phyloP scores from a whole-genome alignment of 1,139 yeast genomes.

The Taphrina communis region DNA sequence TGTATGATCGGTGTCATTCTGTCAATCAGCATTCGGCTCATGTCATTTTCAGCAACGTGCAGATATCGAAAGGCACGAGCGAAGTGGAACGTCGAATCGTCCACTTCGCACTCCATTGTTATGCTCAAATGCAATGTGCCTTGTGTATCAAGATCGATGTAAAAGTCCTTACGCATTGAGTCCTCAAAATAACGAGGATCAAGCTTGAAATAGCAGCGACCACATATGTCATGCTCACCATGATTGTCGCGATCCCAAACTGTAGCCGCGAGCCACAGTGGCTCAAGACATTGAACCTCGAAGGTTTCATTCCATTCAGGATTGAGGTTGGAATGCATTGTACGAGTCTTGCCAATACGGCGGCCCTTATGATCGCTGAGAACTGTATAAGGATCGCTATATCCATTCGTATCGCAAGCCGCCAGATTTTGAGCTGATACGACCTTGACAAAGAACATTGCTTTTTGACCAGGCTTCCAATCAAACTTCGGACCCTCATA shows the following conservation, averaged over 20 bases:
- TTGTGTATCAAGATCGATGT: constrained; percentile 69
- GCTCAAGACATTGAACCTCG: constrained; percentile 60
- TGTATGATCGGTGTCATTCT: constrained; percentile 60
- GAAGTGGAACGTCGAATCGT: constrained; percentile 76
- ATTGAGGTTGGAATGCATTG: constrained; percentile 64
- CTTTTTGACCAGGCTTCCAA: constrained; percentile 50
- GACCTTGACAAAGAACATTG: constrained; percentile 66
- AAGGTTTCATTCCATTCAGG: constrained; percentile 93
- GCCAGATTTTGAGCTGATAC: constrained; percentile 73
- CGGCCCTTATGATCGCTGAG: constrained; percentile 67
- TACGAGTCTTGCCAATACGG: constrained; percentile 74
- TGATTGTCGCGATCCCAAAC: constrained; percentile 73
- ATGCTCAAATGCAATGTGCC: constrained; percentile 69
- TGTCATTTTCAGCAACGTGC: constrained; percentile 65
- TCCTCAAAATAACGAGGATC: constrained; percentile 70
- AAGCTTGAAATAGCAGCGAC: constrained; percentile 66
- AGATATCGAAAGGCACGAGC: constrained; percentile 76
- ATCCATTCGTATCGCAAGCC: constrained; percentile 60
- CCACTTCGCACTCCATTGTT: constrained; percentile 76
- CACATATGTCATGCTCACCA: constrained; percentile 70
- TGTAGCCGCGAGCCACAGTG: constrained; percentile 59
- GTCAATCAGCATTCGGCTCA: constrained; percentile 69
- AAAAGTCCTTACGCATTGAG: constrained; percentile 67
- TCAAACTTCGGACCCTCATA: constrained; percentile 46
- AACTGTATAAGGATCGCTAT: constrained; percentile 69